Base-by-base conservation (phyloP, 805 yeast species). In the Saccharomycodes ludwigii region DNA sequence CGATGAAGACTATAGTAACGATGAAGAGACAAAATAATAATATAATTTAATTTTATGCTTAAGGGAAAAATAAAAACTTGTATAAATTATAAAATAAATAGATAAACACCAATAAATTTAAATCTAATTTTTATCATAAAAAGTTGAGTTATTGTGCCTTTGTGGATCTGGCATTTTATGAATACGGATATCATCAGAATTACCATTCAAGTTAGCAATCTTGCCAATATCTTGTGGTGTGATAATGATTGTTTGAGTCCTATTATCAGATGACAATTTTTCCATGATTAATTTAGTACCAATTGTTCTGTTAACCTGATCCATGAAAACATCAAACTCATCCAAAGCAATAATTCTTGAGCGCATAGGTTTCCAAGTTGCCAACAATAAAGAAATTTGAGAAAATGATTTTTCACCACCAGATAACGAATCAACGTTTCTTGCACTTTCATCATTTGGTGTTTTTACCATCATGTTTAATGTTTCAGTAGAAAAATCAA, bases 251-350 rank as follows among this genome's bases (percentile, higher is more conserved):
- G 94, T 79, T 55, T 88, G 98, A 1, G 86, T 73, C 26, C 37
- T 37, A 3, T 39, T 30, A 35, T 73, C 69, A 29, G 66, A 65
- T 6, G 73, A 56, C 19, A 86, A 67, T 41, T 83, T 80, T 17
- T 68, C 68, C 29, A 85, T 60, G 50, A 91, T 74, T 39, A 86
- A 56, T 29, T 71, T 65, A 49, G 91, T 73, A 38, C 94, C 84
- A 32, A 80, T 70, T 27, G 76, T 67, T 41, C 98, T 68, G 50
- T 86, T 85, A 12, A 84, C 82, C 30, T 84, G 83, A 54, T 91
- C 99, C 98, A 91, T 91, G 47, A 76, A 91, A 14, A 91, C 98
- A 57, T 91, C 99, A 52, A 81, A 91, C 54, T 91, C 99, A 56
- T 91, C 99, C 37, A 91, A 59, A 1, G 96, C 96, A 37, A 93